These are phyloP conservation scores for Tirmania nivea DNA, from an alignment of 495 filamentous ascomycete genomes.

Conservation along the genomic window DNA sequence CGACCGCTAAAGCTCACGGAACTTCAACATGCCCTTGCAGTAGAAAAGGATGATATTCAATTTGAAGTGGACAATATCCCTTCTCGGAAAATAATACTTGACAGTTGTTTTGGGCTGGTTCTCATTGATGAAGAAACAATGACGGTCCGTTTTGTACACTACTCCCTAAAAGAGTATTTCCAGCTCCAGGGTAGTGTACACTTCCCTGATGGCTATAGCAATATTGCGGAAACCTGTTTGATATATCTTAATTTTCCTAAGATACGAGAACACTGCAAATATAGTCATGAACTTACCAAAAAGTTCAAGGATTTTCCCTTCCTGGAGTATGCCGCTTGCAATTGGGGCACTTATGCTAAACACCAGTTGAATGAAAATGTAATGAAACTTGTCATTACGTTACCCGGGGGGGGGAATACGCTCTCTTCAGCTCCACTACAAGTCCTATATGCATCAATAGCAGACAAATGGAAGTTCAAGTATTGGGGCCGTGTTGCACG, in stretches of 20 bases:
- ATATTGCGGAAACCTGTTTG: neutral
- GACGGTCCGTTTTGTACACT: conserved; percentile 2
- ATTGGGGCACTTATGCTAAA: neutral
- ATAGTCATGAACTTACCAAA: neutral
- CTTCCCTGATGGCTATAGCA: neutral
- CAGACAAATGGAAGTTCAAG: neutral
- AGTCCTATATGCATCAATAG: neutral
- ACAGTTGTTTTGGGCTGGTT: conserved; percentile 5
- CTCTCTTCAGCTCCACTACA: neutral
- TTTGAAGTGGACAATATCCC: neutral
- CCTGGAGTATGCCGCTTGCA: neutral
- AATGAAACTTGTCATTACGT: neutral
- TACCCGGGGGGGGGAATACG: neutral
- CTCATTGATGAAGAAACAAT: conserved; percentile 1
- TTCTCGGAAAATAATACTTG: neutral
- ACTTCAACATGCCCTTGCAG: conserved; percentile 9
- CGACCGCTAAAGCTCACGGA: conserved; percentile 4
- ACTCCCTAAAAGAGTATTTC: neutral
- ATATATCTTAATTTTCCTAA: neutral
- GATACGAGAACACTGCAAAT: neutral
- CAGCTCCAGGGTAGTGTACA: neutral
- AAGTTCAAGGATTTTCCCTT: neutral
- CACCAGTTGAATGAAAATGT: neutral
- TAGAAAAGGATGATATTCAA: neutral
- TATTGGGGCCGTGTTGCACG: neutral